Evolutionary conservation across 768 basidiomycete genomes (phyloP).

Genomic region (Auriscalpium microsporum): DNA sequence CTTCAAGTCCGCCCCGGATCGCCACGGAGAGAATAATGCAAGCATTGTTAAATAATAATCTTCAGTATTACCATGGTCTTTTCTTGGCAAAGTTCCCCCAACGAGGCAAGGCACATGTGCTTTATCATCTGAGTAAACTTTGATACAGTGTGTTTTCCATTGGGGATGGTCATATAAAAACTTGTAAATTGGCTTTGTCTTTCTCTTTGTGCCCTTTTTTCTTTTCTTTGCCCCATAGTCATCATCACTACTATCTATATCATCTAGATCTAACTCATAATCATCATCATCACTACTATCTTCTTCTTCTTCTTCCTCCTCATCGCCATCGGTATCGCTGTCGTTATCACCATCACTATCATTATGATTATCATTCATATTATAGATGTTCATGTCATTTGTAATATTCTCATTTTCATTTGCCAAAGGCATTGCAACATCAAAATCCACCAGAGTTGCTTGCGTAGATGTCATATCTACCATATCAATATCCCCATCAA

Average conservation of each 20-base stretch:
- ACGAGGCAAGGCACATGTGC: constrained; percentile 22
- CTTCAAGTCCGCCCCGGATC: constrained; percentile 3
- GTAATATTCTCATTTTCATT: neutral
- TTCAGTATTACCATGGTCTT: constrained; percentile 18
- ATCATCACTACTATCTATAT: neutral
- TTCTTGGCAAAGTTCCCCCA: constrained; percentile 21
- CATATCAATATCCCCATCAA: too few species aligned
- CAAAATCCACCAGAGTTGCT: too few species aligned
- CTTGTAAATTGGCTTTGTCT: neutral
- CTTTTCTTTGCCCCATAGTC: neutral
- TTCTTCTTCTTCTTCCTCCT: neutral
- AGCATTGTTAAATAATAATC: constrained; percentile 13
- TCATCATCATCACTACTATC: neutral
- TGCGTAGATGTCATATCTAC: too few species aligned
- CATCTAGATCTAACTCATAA: neutral
- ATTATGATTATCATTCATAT: neutral
- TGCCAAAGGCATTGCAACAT: too few species aligned
- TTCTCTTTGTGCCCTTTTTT: neutral
- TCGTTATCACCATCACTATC: neutral
- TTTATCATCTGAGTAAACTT: neutral
- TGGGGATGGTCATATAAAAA: constrained; percentile 19
- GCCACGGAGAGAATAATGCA: constrained; percentile 9
- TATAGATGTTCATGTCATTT: neutral
- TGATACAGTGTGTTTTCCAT: constrained; percentile 16
- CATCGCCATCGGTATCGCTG: neutral